These are phyloP conservation scores for Sporothrix pallida DNA, from an alignment of 2,329 filamentous ascomycete species.

Conservation along the genomic window DNA sequence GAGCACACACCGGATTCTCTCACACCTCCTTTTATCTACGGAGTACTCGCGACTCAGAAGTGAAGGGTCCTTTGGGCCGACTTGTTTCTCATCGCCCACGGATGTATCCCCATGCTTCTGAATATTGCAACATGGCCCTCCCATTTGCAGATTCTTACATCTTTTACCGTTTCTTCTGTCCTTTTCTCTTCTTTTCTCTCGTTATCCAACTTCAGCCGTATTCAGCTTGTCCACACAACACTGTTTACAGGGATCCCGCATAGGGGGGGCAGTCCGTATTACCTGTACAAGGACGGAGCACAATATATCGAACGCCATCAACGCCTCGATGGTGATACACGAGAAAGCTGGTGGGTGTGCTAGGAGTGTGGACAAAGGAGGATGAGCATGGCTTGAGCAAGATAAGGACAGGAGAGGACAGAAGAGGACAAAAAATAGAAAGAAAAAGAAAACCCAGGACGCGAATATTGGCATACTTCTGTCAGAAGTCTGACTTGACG, in stretches of 20 bases:
- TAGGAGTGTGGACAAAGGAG: no score
- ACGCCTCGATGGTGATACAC: conserved; percentile 2
- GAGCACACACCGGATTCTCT: background rate
- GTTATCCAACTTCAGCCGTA: conserved; percentile 1
- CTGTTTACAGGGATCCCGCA: background rate
- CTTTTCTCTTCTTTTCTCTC: no score
- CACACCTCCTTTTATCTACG: background rate
- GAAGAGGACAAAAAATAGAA: no score
- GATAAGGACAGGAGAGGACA: background rate
- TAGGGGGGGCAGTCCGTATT: conserved; percentile 3
- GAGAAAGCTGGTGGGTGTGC: background rate
- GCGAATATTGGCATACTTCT: background rate
- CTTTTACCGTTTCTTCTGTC: no score
- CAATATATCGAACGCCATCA: conserved; percentile 2
- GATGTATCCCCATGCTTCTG: conserved; percentile 7
- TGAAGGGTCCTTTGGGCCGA: background rate
- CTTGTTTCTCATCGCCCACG: background rate
- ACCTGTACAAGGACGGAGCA: background rate
- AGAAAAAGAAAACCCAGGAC: background rate
- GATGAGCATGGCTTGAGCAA: background rate
- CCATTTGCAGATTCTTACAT: background rate
- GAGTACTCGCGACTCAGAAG: background rate
- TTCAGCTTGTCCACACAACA: background rate
- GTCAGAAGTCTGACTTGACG: background rate
- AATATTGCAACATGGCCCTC: background rate